Base-by-base conservation (phyloP, 768 basidiomycete species). In the Sutorius australiensis region DNA sequence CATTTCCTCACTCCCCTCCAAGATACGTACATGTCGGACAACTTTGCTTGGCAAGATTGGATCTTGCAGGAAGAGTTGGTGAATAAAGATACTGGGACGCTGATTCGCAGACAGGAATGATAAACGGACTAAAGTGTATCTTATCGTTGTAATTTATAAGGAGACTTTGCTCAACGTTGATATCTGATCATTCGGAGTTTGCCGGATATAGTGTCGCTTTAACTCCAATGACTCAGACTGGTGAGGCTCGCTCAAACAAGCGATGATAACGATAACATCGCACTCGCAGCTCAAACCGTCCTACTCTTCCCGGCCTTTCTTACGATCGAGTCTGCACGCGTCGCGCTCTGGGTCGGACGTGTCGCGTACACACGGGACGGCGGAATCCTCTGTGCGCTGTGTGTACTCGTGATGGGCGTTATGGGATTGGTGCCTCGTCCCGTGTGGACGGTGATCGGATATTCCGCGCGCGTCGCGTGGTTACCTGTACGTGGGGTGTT, bases 251-350 rank as follows among this genome's bases (percentile, higher is more conserved):
- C 33, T 39, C 30, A 43, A 12, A 3, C 55, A 44, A 46, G 53
- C 38, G 47, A 48, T 38, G 24, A 14, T 11, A 5, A 14, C 36
- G n/a, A 16, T 19, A 13, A 13, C 7, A 16, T 6, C 10, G 7
- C 8, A 59, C 59, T 5, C 10, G 7, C n/a, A 59, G 62, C 61
- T 7, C 51, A 38, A 17, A 39, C 21, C 11, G 11, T 56, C 32
- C 27, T 65, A 3, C 46, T 62, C 2, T 0, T 65, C 1, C 53
- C 57, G 0, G 9, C 53, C 0, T 67, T 67, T 17, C 0, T 66
- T 0, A 40, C 38, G 0, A 30, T 68, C 14, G 65, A 67, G 3
- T 21, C 7, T 0, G 27, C 50, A 0, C 50, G 65, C 0, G 10
- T 12, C 0, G 24, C 34, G 4, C 43, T 63, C 19, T 58, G 59